These are phyloP conservation scores for Fonsecaea nubica DNA, from an alignment of 2,329 filamentous ascomycete species.

Conservation along the genomic window DNA sequence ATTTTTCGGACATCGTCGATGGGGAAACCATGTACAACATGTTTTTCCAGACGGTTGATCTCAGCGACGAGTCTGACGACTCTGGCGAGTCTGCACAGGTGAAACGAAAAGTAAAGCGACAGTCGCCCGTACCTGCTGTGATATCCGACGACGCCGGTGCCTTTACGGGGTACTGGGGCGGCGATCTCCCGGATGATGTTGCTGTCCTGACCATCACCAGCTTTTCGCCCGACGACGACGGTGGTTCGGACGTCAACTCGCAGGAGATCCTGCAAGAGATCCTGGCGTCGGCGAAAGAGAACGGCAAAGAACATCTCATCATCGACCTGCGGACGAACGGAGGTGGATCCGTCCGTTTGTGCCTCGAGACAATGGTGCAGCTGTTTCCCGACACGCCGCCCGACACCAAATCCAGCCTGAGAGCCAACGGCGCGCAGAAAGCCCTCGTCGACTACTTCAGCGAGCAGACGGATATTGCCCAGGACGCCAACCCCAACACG, in stretches of 20 bases:
- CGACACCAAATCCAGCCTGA: conserved; percentile 1
- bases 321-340: conserved; percentile 68
- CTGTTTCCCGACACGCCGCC: conserved; percentile 54
- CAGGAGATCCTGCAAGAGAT: neutral
- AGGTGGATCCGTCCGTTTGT: conserved; percentile 60
- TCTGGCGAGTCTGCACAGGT: neutral
- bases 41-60: neutral
- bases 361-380: conserved; percentile 60
- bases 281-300: conserved; percentile 18
- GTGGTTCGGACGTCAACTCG: neutral
- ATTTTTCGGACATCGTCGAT: neutral
- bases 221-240: neutral
- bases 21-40: neutral
- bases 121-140: neutral
- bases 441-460: conserved; percentile 45
- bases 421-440: conserved; percentile 38
- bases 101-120: neutral
- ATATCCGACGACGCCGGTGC: neutral
- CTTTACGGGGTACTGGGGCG: neutral
- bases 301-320: conserved; percentile 64
- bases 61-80: neutral
- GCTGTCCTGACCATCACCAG: neutral
- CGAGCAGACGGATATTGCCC: neutral
- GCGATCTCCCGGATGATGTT: neutral
- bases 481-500: neutral